phyloP scores from a whole-genome alignment of 2,329 filamentous ascomycete genomes.

The Xylaria arbuscula region DNA sequence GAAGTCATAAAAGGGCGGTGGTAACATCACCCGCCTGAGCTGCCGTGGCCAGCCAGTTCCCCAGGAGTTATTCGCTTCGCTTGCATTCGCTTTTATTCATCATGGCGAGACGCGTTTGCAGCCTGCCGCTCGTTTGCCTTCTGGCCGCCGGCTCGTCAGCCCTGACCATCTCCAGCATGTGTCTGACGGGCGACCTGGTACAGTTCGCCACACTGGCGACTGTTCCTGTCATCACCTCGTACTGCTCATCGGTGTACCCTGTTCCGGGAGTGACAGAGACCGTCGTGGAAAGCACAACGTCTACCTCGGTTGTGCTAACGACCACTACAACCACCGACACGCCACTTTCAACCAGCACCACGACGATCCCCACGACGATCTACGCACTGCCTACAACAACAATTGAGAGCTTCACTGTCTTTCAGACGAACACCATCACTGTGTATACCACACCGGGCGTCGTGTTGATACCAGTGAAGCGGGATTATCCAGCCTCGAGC shows the following conservation, averaged over 20 bases:
- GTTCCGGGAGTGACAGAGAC: background rate
- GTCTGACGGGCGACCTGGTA: background rate
- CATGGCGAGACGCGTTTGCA: background rate
- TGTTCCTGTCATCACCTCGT: background rate
- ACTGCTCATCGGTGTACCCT: background rate
- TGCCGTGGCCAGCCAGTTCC: background rate
- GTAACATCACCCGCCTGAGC: background rate
- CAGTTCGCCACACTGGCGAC: background rate
- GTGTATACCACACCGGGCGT: background rate
- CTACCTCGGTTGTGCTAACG: background rate
- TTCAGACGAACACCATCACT: background rate
- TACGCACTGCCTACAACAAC: background rate
- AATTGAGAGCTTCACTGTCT: background rate
- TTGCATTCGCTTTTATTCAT: background rate
- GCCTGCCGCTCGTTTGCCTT: background rate
- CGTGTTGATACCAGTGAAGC: background rate
- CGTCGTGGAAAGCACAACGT: background rate
- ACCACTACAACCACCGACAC: background rate
- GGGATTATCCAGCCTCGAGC: background rate
- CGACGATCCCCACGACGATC: background rate
- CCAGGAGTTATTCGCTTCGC: background rate
- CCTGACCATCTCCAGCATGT: background rate
- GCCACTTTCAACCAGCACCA: background rate
- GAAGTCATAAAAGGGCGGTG: background rate
- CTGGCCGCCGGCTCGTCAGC: background rate